Evolutionary conservation across 495 filamentous ascomycete species (phyloP).

Genomic region (Aspergillus baeticus): DNA sequence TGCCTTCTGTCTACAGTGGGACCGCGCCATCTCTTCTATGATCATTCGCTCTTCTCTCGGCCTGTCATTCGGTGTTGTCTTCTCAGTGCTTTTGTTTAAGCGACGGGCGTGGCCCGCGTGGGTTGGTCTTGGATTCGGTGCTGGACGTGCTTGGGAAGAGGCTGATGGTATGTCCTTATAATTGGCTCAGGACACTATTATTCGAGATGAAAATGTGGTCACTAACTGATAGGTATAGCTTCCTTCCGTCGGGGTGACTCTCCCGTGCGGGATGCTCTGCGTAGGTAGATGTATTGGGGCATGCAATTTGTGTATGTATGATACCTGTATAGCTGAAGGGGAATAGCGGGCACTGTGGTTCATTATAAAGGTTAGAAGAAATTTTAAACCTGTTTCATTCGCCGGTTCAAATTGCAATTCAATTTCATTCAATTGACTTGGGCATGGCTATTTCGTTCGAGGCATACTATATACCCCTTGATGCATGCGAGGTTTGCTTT

Average conservation of each 20-base stretch:
- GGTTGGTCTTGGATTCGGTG: conserved; percentile 90
- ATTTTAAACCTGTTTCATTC: conserved; percentile 17
- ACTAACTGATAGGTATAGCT: conserved; percentile 30
- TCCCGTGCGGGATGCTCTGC: conserved; percentile 45
- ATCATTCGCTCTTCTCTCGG: conserved; percentile 93
- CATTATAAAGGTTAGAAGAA: conserved; percentile 21
- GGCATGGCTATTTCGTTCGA: too few species aligned
- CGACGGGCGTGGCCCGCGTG: conserved; percentile 93
- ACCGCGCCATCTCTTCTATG: conserved; percentile 93
- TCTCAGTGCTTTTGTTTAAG: conserved; percentile 97
- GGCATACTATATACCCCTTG: too few species aligned
- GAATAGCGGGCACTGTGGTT: conserved; percentile 10
- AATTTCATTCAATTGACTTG: not conserved
- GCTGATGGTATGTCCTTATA: conserved; percentile 53
- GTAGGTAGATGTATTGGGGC: conserved; percentile 30
- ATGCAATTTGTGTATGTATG: conserved; percentile 36
- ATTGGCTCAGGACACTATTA: not conserved
- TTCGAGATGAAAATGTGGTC: not conserved
- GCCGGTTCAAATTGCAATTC: not conserved
- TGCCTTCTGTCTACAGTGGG: conserved; percentile 67
- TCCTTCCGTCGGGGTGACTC: conserved; percentile 50
- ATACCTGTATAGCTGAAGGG: conserved; percentile 43
- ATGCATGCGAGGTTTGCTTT: too few species aligned
- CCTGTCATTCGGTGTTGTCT: conserved; percentile 93
- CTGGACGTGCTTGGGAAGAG: conserved; percentile 94